Evolutionary conservation across 2,329 filamentous ascomycete species (phyloP), one percentile per base, ranked within the genome.

Genomic region (Seiridium unicorne): DNA sequence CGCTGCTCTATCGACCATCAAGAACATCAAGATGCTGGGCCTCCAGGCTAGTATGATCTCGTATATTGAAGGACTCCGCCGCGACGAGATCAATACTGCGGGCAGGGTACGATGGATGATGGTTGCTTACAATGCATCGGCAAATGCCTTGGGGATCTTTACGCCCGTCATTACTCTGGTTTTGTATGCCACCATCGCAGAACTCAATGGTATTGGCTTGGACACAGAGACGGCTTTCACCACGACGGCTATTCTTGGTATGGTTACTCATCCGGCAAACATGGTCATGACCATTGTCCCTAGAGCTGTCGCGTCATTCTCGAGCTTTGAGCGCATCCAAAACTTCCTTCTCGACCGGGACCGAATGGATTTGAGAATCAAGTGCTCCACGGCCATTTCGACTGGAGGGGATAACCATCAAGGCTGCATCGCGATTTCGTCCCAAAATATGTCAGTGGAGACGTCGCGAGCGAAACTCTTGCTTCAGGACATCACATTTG

Each of bases 281-380:
- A 79, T 78, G 74, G 65, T 79, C 26, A 77, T 78, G 76, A 77
- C 76, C 0, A 71, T 76, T 26, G 59, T 77, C 0, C 77, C 76
- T 0, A 66, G 69, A 3, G 69, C 65, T 0, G 64, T 77, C 0
- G 71, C 70, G 0, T 67, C 72, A 0, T 68, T 73, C 7, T 65
- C 76, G 0, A 70, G 70, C 35, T 75, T 77, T 53, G 71, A 75
- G 11, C 69, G 74, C 10, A 77, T 79, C 3, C 75, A 79, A 54
- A 53, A 53, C 0, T 79, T 72, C 48, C 60, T 78, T 1, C 62
- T 73, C 1, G 62, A 65, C 34, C 60, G 62, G 31, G 35, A 42
- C 8, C 38, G 35, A 11, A 7, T 4, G 1, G 49, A 53, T 18
- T 35, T 34, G 8, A 53, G 49, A 38, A 26, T n/a, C 13, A 42